Conservation (phyloP, 768 basidiomycete species). For the Boletus pseudo-olivaceus region DNA sequence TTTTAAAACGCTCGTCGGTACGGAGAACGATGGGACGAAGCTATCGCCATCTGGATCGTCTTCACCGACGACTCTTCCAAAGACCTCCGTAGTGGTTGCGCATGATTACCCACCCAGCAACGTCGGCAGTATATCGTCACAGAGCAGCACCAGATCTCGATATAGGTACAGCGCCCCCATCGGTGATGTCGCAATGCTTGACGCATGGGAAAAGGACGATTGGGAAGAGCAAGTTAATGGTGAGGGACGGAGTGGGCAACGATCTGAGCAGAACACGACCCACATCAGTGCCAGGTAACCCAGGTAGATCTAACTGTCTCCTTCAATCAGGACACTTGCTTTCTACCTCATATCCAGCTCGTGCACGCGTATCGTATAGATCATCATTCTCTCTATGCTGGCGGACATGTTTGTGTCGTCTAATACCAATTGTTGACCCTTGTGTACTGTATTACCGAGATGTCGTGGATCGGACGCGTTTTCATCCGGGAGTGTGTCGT, state of each 20-base stretch:
- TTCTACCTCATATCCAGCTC: conserved; percentile 1
- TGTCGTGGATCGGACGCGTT: not conserved
- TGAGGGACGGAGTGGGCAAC: conserved; percentile 45
- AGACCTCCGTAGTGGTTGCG: not conserved
- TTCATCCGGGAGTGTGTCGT: conserved; percentile 5
- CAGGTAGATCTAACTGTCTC: not conserved
- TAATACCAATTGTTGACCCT: not conserved
- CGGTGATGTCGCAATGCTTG: conserved; percentile 14
- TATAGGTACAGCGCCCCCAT: conserved; percentile 17
- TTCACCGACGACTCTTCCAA: conserved; percentile 12
- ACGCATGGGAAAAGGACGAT: conserved; percentile 45
- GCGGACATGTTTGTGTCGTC: not conserved
- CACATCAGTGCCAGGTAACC: conserved; percentile 29
- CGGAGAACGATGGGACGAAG: conserved; percentile 17
- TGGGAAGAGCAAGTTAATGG: conserved; percentile 50
- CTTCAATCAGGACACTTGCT: not conserved
- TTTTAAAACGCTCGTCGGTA: conserved; percentile 15
- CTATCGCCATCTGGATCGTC: conserved; percentile 10
- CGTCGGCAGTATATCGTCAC: conserved; percentile 35
- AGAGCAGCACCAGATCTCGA: conserved; percentile 22
- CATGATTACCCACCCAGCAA: conserved; percentile 59
- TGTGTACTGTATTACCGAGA: not conserved
- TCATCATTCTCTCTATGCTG: conserved; percentile 3
- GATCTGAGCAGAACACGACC: conserved; percentile 38
- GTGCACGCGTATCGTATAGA: conserved; percentile 19